A percentile compares a stretch with the other conserved stretches of the same genome.
Conservation (phyloP, 257 asterid genomes). For the Nicotiana undulata region DNA sequence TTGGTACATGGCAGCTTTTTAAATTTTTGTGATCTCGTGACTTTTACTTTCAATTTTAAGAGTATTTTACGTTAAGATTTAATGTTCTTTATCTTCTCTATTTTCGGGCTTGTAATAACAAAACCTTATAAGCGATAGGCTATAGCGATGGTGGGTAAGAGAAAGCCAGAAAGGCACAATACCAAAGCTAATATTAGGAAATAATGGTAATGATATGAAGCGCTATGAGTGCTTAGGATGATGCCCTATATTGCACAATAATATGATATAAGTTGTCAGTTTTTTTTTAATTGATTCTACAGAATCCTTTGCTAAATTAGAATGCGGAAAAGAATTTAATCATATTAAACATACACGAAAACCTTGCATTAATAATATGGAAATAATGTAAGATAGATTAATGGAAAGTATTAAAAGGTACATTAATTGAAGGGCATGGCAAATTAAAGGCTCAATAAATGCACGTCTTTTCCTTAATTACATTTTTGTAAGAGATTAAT, state of each 20-base stretch:
- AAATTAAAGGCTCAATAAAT: neutral
- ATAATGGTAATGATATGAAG: neutral
- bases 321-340: neutral
- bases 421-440: neutral
- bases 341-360: neutral
- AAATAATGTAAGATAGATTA: neutral
- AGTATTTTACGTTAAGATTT: too few species aligned
- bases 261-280: neutral
- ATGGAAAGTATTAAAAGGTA: neutral
- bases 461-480: neutral
- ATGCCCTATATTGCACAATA: neutral
- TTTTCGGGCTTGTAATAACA: too few species aligned
- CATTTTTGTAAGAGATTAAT: neutral
- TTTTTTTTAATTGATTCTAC: neutral
- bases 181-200: neutral
- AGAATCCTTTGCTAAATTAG: neutral
- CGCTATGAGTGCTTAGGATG: neutral
- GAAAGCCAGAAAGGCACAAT: too few species aligned
- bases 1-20: too few species aligned
- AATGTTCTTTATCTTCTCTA: too few species aligned
- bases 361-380: neutral
- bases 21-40: too few species aligned
- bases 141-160: too few species aligned
- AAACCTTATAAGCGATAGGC: too few species aligned
- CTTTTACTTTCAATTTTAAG: too few species aligned